phyloP scores from a whole-genome alignment of 257 asterid species.

The Solanum arcanum region DNA sequence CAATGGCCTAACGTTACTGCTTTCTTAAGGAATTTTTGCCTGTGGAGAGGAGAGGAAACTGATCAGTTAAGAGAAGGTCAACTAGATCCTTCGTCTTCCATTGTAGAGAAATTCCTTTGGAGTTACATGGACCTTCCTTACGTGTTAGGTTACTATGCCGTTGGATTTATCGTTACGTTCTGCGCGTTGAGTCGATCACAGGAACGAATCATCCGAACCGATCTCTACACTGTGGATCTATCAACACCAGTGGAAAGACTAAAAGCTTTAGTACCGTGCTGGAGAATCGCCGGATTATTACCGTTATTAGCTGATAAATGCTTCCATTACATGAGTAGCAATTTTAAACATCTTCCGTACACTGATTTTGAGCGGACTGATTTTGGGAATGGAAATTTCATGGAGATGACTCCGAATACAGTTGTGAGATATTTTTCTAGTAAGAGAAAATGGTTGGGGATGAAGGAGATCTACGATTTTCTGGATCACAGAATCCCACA shows the following conservation, averaged over 20 bases:
- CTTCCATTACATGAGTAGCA: not conserved
- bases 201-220: slow-evolving; percentile 27
- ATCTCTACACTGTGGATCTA: slow-evolving; percentile 29
- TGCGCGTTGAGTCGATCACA: slow-evolving; percentile 33
- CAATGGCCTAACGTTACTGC: slow-evolving; percentile 36
- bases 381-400: slow-evolving; percentile 14
- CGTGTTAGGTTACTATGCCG: slow-evolving; percentile 32
- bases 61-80: slow-evolving; percentile 33
- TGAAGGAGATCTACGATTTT: slow-evolving; percentile 33
- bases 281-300: slow-evolving; percentile 31
- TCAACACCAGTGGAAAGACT: slow-evolving; percentile 24
- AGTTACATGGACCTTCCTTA: slow-evolving; percentile 30
- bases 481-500: slow-evolving; percentile 33
- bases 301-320: slow-evolving; percentile 29
- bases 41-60: slow-evolving; percentile 44
- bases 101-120: slow-evolving; percentile 32
- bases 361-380: slow-evolving; percentile 32
- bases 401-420: slow-evolving; percentile 31
- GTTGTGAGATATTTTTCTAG: slow-evolving; percentile 9
- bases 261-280: slow-evolving; percentile 33
- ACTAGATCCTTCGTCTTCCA: slow-evolving; percentile 21
- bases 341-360: not conserved
- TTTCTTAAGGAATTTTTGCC: slow-evolving; percentile 22
- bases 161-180: slow-evolving; percentile 26
- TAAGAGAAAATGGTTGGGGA: slow-evolving; percentile 21